These are phyloP conservation scores for Aureobasidium leucospermi DNA, from an alignment of 2,329 filamentous ascomycete species.

Conservation along the genomic window DNA sequence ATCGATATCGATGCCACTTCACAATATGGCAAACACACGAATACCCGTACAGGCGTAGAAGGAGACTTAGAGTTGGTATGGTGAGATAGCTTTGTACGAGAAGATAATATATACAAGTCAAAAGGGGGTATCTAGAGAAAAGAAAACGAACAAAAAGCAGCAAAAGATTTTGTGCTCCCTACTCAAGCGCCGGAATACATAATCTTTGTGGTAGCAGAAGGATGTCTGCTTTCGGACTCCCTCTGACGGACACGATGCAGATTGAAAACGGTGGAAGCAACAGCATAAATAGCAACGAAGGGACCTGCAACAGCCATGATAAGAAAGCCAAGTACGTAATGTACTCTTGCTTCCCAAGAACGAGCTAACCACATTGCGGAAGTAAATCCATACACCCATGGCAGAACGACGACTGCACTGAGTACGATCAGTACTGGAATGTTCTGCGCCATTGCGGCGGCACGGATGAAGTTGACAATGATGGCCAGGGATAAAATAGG, in stretches of 20 bases:
- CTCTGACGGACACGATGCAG: slow-evolving; percentile 25
- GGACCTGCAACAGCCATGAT: slow-evolving; percentile 28
- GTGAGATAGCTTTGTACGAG: too few species aligned
- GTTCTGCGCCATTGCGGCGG: slow-evolving; percentile 3
- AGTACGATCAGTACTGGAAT: slow-evolving; percentile 17
- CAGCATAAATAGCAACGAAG: slow-evolving; percentile 38
- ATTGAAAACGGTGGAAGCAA: slow-evolving; percentile 37
- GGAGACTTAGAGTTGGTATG: too few species aligned
- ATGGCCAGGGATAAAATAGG: slow-evolving; percentile 22
- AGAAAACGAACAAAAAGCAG: not conserved
- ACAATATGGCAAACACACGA: too few species aligned
- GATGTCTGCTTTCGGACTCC: not conserved
- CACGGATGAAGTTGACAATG: slow-evolving; percentile 22
- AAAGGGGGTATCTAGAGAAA: not conserved
- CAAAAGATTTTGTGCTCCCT: not conserved
- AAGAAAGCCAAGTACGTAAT: slow-evolving; percentile 25
- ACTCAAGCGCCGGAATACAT: not conserved
- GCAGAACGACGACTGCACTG: slow-evolving; percentile 25
- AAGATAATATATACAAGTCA: not conserved
- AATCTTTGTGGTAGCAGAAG: not conserved
- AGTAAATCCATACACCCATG: slow-evolving; percentile 24
- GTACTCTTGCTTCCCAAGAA: slow-evolving; percentile 20
- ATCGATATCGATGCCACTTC: too few species aligned
- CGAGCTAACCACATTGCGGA: slow-evolving; percentile 25
- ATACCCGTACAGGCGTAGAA: too few species aligned